Conservation (phyloP, 768 basidiomycete species). For the Pleurotus citrinopileatus region DNA sequence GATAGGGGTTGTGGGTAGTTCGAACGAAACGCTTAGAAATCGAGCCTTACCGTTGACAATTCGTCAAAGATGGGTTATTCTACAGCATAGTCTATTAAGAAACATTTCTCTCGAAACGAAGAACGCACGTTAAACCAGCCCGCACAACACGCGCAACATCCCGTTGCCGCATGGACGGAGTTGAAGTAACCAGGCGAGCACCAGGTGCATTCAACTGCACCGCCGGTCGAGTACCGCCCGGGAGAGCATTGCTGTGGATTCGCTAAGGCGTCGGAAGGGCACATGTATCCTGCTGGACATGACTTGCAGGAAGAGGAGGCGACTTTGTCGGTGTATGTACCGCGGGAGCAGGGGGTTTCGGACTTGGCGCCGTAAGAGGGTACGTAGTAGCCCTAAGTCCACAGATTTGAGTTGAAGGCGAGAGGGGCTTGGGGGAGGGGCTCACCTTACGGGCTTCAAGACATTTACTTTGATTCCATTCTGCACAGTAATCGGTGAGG, state of each 20-base stretch:
- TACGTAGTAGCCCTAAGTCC: slow-evolving; percentile 19
- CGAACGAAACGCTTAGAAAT: background rate
- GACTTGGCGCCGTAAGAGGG: slow-evolving; percentile 15
- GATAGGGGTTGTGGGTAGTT: background rate
- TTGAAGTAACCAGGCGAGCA: slow-evolving; percentile 25
- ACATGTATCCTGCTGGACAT: slow-evolving; percentile 21
- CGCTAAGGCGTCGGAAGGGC: slow-evolving; percentile 18
- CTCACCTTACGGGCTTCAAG: background rate
- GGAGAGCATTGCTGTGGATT: slow-evolving; percentile 22
- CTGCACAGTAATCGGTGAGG: background rate
- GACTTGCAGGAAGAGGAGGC: slow-evolving; percentile 12
- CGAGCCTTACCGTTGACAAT: slow-evolving; percentile 22
- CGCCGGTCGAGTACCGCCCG: slow-evolving; percentile 23
- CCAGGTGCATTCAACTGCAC: slow-evolving; percentile 15
- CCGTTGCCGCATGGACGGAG: slow-evolving; percentile 21
- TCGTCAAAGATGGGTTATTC: slow-evolving; percentile 4
- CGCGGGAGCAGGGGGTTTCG: slow-evolving; percentile 20
- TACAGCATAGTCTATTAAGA: background rate
- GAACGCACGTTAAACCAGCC: slow-evolving; percentile 24
- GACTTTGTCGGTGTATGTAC: slow-evolving; percentile 8
- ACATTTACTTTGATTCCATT: background rate
- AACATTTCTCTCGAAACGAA: background rate
- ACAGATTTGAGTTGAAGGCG: too few species aligned
- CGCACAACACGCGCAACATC: slow-evolving; percentile 24
- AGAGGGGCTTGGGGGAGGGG: background rate